These are phyloP conservation scores for Lodderomyces metapsilosis DNA, from an alignment of 1,139 yeast species.

Conservation along the genomic window DNA sequence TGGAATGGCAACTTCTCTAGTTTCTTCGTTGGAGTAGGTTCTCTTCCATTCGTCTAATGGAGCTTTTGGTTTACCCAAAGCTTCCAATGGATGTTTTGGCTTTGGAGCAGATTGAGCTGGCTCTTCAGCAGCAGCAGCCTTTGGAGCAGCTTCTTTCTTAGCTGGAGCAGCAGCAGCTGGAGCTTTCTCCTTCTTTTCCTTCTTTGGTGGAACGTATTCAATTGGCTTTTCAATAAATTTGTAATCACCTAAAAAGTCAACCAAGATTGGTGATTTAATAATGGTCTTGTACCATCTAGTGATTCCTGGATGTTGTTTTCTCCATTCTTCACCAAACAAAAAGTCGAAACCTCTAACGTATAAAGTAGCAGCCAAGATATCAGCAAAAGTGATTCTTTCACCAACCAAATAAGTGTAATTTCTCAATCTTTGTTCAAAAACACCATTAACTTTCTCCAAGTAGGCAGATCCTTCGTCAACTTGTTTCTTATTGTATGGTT, in stretches of 20 bases:
- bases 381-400: slow-evolving; percentile 88
- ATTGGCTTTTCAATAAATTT: slow-evolving; percentile 64
- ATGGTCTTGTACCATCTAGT: slow-evolving; percentile 88
- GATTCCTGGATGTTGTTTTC: slow-evolving; percentile 67
- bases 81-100: slow-evolving; percentile 90
- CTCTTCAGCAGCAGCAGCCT: slow-evolving; percentile 39
- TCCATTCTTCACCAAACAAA: slow-evolving; percentile 77
- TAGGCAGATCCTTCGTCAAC: slow-evolving; percentile 55
- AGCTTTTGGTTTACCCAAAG: slow-evolving; percentile 71
- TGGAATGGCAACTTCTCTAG: slow-evolving; percentile 91
- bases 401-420: slow-evolving; percentile 88
- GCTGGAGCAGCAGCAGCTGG: slow-evolving; percentile 27
- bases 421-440: slow-evolving; percentile 65
- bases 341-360: slow-evolving; percentile 63
- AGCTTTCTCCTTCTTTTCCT: slow-evolving; percentile 54
- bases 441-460: slow-evolving; percentile 38
- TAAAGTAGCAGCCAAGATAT: slow-evolving; percentile 62
- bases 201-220: slow-evolving; percentile 76
- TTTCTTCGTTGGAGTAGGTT: slow-evolving; percentile 94
- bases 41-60: slow-evolving; percentile 95
- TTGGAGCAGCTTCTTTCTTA: slow-evolving; percentile 38
- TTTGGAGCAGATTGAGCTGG: slow-evolving; percentile 50
- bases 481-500: slow-evolving; percentile 73
- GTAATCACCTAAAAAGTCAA: slow-evolving; percentile 40
- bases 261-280: slow-evolving; percentile 53